A percentile compares a stretch with the other conserved stretches of the same genome.
These are phyloP conservation scores for Debaryomyces castellii DNA, from an alignment of 805 yeast genomes.

Conservation along the genomic window DNA sequence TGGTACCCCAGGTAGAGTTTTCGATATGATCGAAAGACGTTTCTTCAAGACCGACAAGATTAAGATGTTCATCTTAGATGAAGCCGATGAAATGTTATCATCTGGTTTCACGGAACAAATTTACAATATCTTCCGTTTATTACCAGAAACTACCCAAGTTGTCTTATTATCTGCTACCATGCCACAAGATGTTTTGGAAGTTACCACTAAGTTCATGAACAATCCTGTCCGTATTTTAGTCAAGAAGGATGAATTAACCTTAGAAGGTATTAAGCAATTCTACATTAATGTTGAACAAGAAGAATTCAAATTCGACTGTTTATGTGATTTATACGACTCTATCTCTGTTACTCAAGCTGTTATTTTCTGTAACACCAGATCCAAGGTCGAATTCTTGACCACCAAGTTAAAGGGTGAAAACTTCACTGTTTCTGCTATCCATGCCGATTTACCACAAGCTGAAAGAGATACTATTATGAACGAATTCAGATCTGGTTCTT, in stretches of 20 bases:
- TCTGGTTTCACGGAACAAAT: conserved; percentile 95
- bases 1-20: conserved; percentile 98
- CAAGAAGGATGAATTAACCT: conserved; percentile 90
- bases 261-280: conserved; percentile 94
- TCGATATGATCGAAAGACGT: conserved; percentile 92
- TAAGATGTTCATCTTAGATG: conserved; percentile 94
- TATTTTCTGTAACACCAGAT: conserved; percentile 93
- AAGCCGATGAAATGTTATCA: conserved; percentile 95
- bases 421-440: conserved; percentile 93
- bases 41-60: conserved; percentile 76
- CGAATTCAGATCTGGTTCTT: conserved; percentile 92
- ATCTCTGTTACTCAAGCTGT: conserved; percentile 96
- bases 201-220: conserved; percentile 90
- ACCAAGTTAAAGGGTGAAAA: conserved; percentile 71
- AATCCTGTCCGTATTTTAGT: conserved; percentile 93
- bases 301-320: conserved; percentile 91
- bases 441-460: conserved; percentile 90
- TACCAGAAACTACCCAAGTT: conserved; percentile 90
- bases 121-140: conserved; percentile 84
- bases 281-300: conserved; percentile 89
- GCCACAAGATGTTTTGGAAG: conserved; percentile 88
- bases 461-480: conserved; percentile 95
- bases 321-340: conserved; percentile 93
- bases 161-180: conserved; percentile 93
- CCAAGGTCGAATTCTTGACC: conserved; percentile 88